Evolutionary conservation across 306 rosid species (phyloP), one percentile per base, ranked within the genome.

Genomic region (Prunus dulcis): DNA sequence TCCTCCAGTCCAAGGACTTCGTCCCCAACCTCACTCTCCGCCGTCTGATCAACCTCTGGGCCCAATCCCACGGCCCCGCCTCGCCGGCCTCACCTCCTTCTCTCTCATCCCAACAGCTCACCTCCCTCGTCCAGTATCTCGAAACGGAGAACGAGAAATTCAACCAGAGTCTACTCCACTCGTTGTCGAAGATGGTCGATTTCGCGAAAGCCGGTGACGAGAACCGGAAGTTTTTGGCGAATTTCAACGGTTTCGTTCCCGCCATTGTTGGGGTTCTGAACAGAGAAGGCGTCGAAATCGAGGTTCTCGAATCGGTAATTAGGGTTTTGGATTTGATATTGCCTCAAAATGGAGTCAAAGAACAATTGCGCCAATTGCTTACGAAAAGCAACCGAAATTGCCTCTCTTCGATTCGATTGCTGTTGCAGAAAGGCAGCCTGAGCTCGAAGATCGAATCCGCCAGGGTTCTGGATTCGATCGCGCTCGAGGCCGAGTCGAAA

Each of bases 21-120:
- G 76, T 84, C 23, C 90, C 93, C 47, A 88, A 88, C 81, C 90
- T 85, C 80, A 88, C 87, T 8, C 79, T 88, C 56, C 89, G 84
- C 73, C 87, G 92, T 71, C 81, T 86, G 67, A 86, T 86, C 69
- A 83, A 75, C 73, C 87, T 86, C 70, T 86, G 90, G 92, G 82
- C 80, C 64, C 87, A 75, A 55, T 76, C 87, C 14, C 74, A 71
- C 72, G 74, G 73, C 75, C 73, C 41, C 28, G 52, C 77, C 57
- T 79, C 82, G 5, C 82, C 76, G 15, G 17, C 78, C 18, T 71
- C 88, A 5, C 55, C 82, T 12, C 69, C 75, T 3, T 25, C 57
- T 38, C 4, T 79, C 45, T 74, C 85, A 55, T 23, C 62, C 15
- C 80, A 82, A 9, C 82, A 82, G 14, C 67, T 82, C 34, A 69